These are phyloP conservation scores for Russula sp. DNA, from an alignment of 768 basidiomycete species.

Conservation along the genomic window DNA sequence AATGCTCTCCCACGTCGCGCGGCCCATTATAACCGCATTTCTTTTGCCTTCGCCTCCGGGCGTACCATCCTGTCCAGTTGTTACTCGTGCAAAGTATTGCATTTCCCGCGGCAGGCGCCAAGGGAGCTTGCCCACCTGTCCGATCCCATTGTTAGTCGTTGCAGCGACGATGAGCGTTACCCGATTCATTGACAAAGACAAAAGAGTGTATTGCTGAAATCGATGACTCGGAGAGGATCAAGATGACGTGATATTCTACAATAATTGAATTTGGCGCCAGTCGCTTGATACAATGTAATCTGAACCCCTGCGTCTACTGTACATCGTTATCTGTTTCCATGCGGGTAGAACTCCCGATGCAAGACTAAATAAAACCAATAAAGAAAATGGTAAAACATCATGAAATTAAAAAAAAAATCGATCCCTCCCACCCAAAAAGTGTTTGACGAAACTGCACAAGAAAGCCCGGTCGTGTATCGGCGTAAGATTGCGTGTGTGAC, in stretches of 20 bases:
- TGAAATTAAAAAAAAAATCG: background rate
- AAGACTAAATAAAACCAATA: background rate
- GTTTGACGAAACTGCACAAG: background rate
- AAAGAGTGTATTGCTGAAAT: background rate
- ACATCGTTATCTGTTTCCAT: background rate
- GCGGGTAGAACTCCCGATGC: background rate
- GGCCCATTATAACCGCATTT: slow-evolving; percentile 92
- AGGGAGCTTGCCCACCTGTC: slow-evolving; percentile 68
- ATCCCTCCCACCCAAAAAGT: background rate
- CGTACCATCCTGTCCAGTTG: slow-evolving; percentile 55
- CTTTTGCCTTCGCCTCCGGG: slow-evolving; percentile 29
- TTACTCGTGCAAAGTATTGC: slow-evolving; percentile 87
- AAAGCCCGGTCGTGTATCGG: background rate
- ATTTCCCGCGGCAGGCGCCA: slow-evolving; percentile 90
- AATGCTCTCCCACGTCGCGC: slow-evolving; percentile 98
- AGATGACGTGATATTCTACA: background rate
- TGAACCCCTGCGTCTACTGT: background rate
- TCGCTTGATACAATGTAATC: background rate
- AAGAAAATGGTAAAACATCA: background rate
- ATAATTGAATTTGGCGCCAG: slow-evolving; percentile 3
- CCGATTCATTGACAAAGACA: slow-evolving; percentile 15
- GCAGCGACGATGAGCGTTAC: slow-evolving; percentile 90
- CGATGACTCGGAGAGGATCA: background rate
- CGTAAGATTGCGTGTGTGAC: background rate
- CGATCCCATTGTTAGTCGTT: slow-evolving; percentile 84